Evolutionary conservation across 306 rosid species (phyloP).

Genomic region (Begonia peltatifolia): DNA sequence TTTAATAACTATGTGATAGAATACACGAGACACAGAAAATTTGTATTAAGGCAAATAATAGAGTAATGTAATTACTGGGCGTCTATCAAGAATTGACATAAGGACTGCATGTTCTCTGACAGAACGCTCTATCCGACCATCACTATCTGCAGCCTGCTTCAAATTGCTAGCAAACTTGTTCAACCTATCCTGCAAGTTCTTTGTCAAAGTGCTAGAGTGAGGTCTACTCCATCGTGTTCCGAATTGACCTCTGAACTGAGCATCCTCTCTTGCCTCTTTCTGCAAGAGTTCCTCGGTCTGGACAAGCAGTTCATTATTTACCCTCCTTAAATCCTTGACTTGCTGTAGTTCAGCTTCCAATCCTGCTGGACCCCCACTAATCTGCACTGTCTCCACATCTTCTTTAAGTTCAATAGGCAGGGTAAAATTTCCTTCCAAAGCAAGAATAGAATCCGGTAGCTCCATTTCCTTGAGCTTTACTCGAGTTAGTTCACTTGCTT

Average conservation of each 20-base stretch:
- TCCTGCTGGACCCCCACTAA: constrained; percentile 87
- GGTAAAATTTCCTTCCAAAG: constrained; percentile 82
- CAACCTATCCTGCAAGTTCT: constrained; percentile 87
- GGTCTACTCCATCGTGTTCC: constrained; percentile 99
- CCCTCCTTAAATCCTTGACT: constrained; percentile 85
- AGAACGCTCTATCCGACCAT: constrained; percentile 81
- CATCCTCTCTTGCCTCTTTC: constrained; percentile 91
- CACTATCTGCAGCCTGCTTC: constrained; percentile 98
- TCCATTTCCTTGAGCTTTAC: constrained; percentile 99
- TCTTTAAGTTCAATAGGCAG: constrained; percentile 70
- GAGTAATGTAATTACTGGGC: constrained; percentile 44
- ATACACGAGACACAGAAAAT: neutral
- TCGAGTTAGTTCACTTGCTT: constrained; percentile 91
- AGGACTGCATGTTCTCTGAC: constrained; percentile 72
- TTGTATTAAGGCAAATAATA: neutral
- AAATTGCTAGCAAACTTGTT: constrained; percentile 86
- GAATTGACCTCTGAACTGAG: constrained; percentile 84
- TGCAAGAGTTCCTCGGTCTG: constrained; percentile 88
- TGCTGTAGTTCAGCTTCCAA: constrained; percentile 92
- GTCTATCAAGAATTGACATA: constrained; percentile 80
- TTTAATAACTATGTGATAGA: no score
- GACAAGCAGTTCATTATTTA: constrained; percentile 72
- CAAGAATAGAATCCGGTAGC: constrained; percentile 89
- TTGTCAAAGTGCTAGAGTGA: constrained; percentile 86
- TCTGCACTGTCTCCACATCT: constrained; percentile 97